phyloP scores from a whole-genome alignment of 768 basidiomycete genomes.

The Omphalotus guepiniiformis region DNA sequence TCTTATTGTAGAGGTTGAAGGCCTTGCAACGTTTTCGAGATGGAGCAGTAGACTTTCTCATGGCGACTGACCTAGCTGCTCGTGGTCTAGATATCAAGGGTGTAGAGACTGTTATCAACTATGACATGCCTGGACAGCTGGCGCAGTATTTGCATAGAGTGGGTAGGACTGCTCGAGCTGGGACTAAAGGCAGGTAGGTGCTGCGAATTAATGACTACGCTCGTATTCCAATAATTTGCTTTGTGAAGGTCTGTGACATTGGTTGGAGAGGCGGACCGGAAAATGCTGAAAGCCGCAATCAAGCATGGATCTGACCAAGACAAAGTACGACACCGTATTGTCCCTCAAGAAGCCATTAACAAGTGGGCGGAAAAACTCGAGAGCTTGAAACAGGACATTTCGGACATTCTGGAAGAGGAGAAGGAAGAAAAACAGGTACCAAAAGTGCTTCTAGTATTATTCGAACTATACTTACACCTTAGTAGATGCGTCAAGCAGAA shows the following conservation, averaged over 20 bases:
- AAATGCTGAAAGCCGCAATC: slow-evolving; percentile 93
- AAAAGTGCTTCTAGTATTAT: slow-evolving; percentile 8
- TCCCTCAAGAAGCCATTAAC: slow-evolving; percentile 70
- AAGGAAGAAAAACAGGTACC: slow-evolving; percentile 88
- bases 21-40: slow-evolving; percentile 87
- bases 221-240: background rate
- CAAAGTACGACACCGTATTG: slow-evolving; percentile 82
- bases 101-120: slow-evolving; percentile 96
- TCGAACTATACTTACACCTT: background rate
- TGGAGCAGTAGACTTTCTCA: slow-evolving; percentile 82
- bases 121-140: slow-evolving; percentile 94
- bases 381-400: slow-evolving; percentile 69
- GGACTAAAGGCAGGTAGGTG: slow-evolving; percentile 81
- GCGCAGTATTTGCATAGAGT: slow-evolving; percentile 96
- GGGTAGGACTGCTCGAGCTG: slow-evolving; percentile 95
- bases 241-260: slow-evolving; percentile 79
- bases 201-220: background rate
- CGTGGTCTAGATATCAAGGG: slow-evolving; percentile 97
- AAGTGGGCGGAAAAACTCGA: slow-evolving; percentile 71
- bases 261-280: slow-evolving; percentile 93
- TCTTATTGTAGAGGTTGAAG: slow-evolving; percentile 62
- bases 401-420: slow-evolving; percentile 82
- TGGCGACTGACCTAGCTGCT: slow-evolving; percentile 95
- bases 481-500: slow-evolving; percentile 81
- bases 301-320: slow-evolving; percentile 79